Percentiles rank a stretch among this genome's conserved stretches.
These are phyloP conservation scores for Babesia ovis DNA, from an alignment of 169 alveolate genomes.

Conservation along the genomic window DNA sequence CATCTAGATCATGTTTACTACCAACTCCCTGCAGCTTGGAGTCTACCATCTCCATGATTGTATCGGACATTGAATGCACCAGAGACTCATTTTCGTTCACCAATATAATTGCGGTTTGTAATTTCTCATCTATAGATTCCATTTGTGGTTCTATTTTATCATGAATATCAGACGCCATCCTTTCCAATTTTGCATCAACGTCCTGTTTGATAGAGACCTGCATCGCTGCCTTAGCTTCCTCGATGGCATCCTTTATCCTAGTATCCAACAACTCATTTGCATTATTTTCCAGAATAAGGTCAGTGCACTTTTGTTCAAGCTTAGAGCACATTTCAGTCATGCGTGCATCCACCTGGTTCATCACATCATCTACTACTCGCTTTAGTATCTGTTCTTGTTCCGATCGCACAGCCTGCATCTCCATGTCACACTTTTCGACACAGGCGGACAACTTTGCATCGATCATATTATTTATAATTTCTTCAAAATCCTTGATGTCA, in stretches of 20 bases:
- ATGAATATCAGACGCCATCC: background rate
- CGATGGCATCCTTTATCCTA: slow-evolving; percentile 1
- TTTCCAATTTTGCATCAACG: slow-evolving; percentile 22
- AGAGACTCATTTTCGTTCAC: background rate
- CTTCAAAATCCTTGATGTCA: slow-evolving; percentile 9
- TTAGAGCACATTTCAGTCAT: slow-evolving; percentile 1
- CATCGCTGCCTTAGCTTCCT: slow-evolving; percentile 11
- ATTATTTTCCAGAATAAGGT: background rate
- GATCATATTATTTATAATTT: background rate
- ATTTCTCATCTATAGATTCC: background rate
- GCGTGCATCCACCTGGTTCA: slow-evolving; percentile 3
- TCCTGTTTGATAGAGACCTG: slow-evolving; percentile 15
- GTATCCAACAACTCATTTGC: background rate
- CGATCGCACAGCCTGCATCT: background rate
- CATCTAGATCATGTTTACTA: background rate
- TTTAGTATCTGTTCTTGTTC: slow-evolving; percentile 16
- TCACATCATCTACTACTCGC: background rate
- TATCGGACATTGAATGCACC: background rate
- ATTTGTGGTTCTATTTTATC: background rate
- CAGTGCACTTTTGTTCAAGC: background rate
- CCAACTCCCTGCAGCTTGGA: background rate
- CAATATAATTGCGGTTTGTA: background rate
- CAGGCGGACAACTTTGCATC: slow-evolving; percentile 1
- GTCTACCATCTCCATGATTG: slow-evolving; percentile 6
- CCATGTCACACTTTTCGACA: slow-evolving; percentile 1